Evolutionary conservation across 208 protist genomes (phyloP), one percentile per base, ranked within the genome.

Genomic region (Porcisia hertigi): DNA sequence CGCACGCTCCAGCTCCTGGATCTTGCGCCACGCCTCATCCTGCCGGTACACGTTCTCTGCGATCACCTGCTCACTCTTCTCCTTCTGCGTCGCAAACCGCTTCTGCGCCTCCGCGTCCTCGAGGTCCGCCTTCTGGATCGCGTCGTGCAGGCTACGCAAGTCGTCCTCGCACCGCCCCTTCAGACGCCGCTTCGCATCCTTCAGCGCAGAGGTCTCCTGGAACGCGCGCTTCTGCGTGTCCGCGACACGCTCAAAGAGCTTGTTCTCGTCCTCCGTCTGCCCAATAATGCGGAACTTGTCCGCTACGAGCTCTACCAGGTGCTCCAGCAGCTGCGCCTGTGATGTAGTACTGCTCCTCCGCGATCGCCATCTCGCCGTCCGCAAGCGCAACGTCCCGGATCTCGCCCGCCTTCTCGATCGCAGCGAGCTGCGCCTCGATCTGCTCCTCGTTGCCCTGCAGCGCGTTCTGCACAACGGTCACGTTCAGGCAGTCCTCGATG

Each of bases 341-440:
- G 52, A 83, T 94, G 85, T 85, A 94, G 82, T 92, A 90, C 79
- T 94, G 90, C 87, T 94, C 90, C 85, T 94, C 90, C 30, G 88
- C 90, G 20, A 94, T 84, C 83, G 91, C 86, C 90, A 94, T 93
- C 79, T 94, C 90, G 69, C 90, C 90, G 74, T 94, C 90, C 73
- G 88, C 83, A 84, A 94, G 86, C 54, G 90, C 90, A 59, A 90
- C 86, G 75, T 92, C 92, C 81, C 92, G 90, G 71, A 94, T 92
- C 80, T 92, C 86, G 79, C 92, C 92, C 58, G 88, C 88, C 74
- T 89, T 89, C 80, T 94, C 90, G 67, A 94, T 66, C 82, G 91
- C 86, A 58, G 90, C 85, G n/a, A 94, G 78, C 80, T 92, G 90
- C n/a, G 90, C 91, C 75, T 81, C 80, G 73, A 94, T 91, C 80